Base-by-base conservation (phyloP, 139 green algal species). In the Chlorella sp. region DNA sequence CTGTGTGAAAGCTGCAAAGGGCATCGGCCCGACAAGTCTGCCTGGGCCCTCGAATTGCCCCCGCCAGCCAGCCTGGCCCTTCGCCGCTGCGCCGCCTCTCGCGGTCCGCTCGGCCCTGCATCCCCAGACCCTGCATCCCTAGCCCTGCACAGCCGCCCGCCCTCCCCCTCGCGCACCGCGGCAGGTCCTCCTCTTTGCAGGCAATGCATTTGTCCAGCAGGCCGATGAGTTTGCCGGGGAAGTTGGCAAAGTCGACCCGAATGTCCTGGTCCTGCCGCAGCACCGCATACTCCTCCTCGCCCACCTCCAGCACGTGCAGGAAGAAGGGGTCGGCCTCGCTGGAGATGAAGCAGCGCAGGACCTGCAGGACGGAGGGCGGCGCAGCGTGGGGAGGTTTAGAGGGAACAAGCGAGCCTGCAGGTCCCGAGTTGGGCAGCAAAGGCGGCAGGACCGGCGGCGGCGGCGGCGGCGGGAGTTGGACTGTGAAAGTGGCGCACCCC, bases 251-350 rank as follows among this genome's bases (percentile, higher is more conserved):
- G 90, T 99, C 97, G 16, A 99, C 97, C 2, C 98, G 92, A 82
- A 99, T 98, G 88, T 95, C 94, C 92, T 99, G 97, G 75, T 99
- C 96, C 36, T 92, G 90, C 87, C 98, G 98, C 0, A 99, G 87
- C 32, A 85, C 89, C 79, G 96, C 92, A 60, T 98, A 99, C 39
- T 98, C 96, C 80, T 99, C 96, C 93, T 99, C 97, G 37, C 86
- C 96, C 26, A 99, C 94, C 71, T 99, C 97, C 57, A 99, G 83
- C 4, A 95, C 95, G 85, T 98, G 96, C 80, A 99, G 90, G 76
- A 98, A 95, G 69, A 92, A 91, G 22, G 94, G 85, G 86, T 98
- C 96, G 4, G 91, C 91, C 39, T 98, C 97, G 86, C 92, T 97
- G 30, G 95, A 97, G 1, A 98, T 83, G 48, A 97, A 95, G 5